phyloP scores from a whole-genome alignment of 768 basidiomycete genomes.

The Mycena haematopus region DNA sequence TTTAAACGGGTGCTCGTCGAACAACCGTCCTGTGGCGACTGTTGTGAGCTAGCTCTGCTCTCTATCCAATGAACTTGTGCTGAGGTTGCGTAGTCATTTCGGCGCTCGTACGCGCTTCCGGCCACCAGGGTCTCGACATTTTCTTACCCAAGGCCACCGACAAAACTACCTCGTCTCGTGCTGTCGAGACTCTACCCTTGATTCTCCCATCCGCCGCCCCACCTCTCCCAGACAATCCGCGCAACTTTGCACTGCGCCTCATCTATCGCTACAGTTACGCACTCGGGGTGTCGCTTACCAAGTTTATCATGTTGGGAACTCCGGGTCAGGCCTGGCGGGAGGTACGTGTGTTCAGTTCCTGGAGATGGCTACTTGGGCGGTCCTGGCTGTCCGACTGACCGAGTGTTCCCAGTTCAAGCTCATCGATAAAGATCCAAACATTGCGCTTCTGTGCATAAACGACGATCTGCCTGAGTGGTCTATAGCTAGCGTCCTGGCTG shows the following conservation, averaged over 20 bases:
- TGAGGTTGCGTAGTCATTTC: conserved; percentile 18
- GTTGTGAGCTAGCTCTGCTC: conserved; percentile 12
- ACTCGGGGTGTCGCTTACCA: conserved; percentile 20
- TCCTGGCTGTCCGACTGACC: neutral
- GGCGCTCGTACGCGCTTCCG: conserved; percentile 20
- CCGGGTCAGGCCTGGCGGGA: neutral
- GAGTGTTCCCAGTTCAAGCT: neutral
- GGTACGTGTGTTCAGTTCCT: neutral
- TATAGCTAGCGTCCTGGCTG: neutral
- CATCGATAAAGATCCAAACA: conserved; percentile 10
- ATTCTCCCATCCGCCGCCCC: conserved; percentile 15
- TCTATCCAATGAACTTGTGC: neutral
- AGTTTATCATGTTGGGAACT: conserved; percentile 18
- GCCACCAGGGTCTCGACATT: conserved; percentile 9
- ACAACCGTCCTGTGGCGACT: conserved; percentile 7
- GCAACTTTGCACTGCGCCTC: conserved; percentile 20
- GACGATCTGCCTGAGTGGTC: conserved; percentile 22
- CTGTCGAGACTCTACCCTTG: conserved; percentile 17
- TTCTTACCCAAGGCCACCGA: conserved; percentile 24
- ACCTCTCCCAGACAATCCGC: conserved; percentile 24
- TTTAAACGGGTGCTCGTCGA: conserved; percentile 5
- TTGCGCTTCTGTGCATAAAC: conserved; percentile 29
- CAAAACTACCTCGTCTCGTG: neutral
- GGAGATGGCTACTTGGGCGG: neutral
- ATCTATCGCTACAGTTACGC: conserved; percentile 25